Evolutionary conservation across 176 grass and related monocot species (phyloP), one percentile per base, ranked within the genome.

Genomic region (Musa troglodytarum): DNA sequence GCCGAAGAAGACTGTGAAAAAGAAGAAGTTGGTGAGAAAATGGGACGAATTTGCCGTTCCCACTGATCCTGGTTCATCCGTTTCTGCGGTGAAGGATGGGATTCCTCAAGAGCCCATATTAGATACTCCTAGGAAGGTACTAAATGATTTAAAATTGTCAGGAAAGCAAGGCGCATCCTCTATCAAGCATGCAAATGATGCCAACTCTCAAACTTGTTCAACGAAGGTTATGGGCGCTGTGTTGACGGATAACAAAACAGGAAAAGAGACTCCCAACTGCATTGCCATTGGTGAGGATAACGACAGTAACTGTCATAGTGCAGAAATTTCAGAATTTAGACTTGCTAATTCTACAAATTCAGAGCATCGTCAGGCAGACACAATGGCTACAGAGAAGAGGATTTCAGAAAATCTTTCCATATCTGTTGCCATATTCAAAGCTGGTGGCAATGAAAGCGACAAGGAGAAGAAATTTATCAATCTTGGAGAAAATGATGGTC

Each of bases 221-320:
- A 89, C 84, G 77, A 86, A 83, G 69, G 82, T 85, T 53, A 84
- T 82, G 55, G 88, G 88, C 77, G 83, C 83, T 70, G 53, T 84
- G 71, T 52, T 53, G 7, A 76, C 84, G 50, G 81, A 88, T 76
- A 84, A 92, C 74, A 83, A 90, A 53, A 76, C 84, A 74, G 85
- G 85, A 63, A 93, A 88, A 86, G 87, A 77, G 21, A 77, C 43
- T 43, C 63, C 34, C 1, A 51, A 58, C 16, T 49, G 10, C 52
- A 14, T 54, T 52, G 65, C 53, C 26, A n/a, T 51, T 49, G 29
- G 56, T 24, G 77, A 67, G 8, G 23, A 43, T 34, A 22, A 53
- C 3, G n/a, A 11, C n/a, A 23, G 10, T 22, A 53, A 52, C 49
- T 21, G 8, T 68, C 63, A 65, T 13, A 65, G 63, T 43, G 23